Percentiles rank a stretch among this genome's conserved stretches.
phyloP scores from a whole-genome alignment of 2,329 filamentous ascomycete species.

The Huntiella bhutanensis region DNA sequence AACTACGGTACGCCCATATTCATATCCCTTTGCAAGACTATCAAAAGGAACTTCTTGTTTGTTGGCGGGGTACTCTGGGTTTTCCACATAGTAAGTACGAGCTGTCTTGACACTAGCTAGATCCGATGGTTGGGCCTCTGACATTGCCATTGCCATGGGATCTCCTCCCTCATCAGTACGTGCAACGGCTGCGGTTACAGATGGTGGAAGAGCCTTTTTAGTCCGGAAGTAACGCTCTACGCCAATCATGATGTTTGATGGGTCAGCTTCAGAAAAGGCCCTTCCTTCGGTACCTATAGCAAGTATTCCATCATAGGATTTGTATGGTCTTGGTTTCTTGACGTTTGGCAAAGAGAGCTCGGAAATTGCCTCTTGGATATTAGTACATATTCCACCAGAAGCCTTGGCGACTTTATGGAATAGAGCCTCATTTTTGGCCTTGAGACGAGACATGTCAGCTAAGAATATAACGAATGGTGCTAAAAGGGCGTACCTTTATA shows the following conservation, averaged over 20 bases:
- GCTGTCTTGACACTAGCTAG: slow-evolving; percentile 56
- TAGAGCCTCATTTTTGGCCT: slow-evolving; percentile 47
- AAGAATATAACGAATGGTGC: neutral
- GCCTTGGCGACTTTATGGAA: slow-evolving; percentile 52
- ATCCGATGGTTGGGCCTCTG: slow-evolving; percentile 14
- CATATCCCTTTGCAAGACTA: slow-evolving; percentile 77
- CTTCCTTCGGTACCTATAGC: slow-evolving; percentile 56
- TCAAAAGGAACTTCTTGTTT: slow-evolving; percentile 69
- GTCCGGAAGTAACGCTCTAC: slow-evolving; percentile 85
- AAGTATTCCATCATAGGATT: slow-evolving; percentile 60
- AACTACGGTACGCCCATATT: slow-evolving; percentile 83
- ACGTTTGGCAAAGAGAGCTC: slow-evolving; percentile 60
- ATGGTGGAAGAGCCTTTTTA: slow-evolving; percentile 52
- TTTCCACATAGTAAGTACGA: slow-evolving; percentile 65
- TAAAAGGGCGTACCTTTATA: slow-evolving; percentile 37
- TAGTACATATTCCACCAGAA: slow-evolving; percentile 54
- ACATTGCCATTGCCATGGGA: slow-evolving; percentile 27
- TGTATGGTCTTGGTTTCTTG: slow-evolving; percentile 57
- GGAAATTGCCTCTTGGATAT: slow-evolving; percentile 65
- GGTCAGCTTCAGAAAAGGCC: slow-evolving; percentile 1
- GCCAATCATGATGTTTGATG: slow-evolving; percentile 55
- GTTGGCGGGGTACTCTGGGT: slow-evolving; percentile 53
- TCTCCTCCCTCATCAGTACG: slow-evolving; percentile 24
- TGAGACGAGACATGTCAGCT: neutral
- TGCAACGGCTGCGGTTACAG: slow-evolving; percentile 58